Evolutionary conservation across 768 basidiomycete species (phyloP), one percentile per base, ranked within the genome.

Genomic region (Boletus tomentosulus): DNA sequence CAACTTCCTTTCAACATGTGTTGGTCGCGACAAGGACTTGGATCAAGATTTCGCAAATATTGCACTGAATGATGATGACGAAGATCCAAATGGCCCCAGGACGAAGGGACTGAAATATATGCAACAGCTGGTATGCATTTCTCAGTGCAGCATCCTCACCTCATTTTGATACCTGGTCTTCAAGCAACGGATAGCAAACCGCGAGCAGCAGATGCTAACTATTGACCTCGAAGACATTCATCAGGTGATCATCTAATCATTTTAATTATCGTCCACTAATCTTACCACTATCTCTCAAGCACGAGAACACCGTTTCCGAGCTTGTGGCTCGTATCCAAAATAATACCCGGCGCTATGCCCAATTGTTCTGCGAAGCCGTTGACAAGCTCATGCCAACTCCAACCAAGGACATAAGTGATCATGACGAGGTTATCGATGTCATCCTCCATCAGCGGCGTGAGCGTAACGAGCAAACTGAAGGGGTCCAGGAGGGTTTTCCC

Each of bases 351-450:
- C 92, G 96, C 63, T 99, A 98, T 73, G 81, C 92, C 58, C 78
- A 78, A 57, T 77, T 99, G 22, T 98, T 98, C 75, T 83, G 85
- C 60, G 87, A 92, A 64, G 92, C 89, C 44, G 82, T 98, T 50
- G 97, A 99, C 77, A 81, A 83, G 57, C 78, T 96, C 50, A 85
- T 98, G 80, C 95, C 94, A 15, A 75, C 77, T 35, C 91, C 94
- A 12, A 94, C 89, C 9, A 88, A 86, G 66, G 94, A 97, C 62
- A 89, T 98, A 56, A 87, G 84, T 53, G 86, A 92, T 57, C 83
- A 92, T 38, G 89, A 92, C 57, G 97, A 99, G 69, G 95, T 98
- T 46, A 89, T 98, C 38, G 97, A 99, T 70, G 86, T 98, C 5
- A 97, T 99, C 54, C 79, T 98, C 57, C 92, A 94, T 68, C 97